Evolutionary conservation across 1,139 yeast species (phyloP).

Genomic region (Hyphopichia fennica): DNA sequence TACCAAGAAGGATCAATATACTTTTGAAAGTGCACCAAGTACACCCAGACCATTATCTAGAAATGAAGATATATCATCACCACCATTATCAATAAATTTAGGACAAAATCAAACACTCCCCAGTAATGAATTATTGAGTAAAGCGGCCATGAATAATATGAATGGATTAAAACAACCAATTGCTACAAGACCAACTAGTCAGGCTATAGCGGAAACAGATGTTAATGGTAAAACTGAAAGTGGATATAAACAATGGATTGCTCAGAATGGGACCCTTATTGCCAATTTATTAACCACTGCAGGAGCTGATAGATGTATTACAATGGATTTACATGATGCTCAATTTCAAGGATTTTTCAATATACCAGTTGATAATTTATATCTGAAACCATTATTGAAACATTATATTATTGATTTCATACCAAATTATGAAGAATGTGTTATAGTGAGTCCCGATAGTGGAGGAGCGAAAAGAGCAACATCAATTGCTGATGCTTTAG

Average conservation of each 20-base stretch:
- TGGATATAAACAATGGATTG: constrained; percentile 92
- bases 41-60: constrained; percentile 50
- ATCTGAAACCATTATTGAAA: constrained; percentile 80
- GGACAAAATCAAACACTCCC: not conserved
- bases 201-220: constrained; percentile 15
- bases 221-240: constrained; percentile 46
- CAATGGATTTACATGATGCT: constrained; percentile 97
- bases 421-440: constrained; percentile 74
- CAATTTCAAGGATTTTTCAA: constrained; percentile 94
- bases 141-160: constrained; percentile 13
- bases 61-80: constrained; percentile 12
- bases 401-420: constrained; percentile 74
- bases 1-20: constrained; percentile 43
- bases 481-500: constrained; percentile 86
- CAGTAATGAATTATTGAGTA: constrained; percentile 12
- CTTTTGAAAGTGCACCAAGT: constrained; percentile 65
- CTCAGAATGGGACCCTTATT: constrained; percentile 90
- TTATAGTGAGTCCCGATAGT: constrained; percentile 92
- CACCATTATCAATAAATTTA: constrained; percentile 9
- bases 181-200: not conserved
- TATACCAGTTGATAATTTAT: constrained; percentile 88
- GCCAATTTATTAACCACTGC: constrained; percentile 89
- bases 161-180: constrained; percentile 5
- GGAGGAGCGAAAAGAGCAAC: constrained; percentile 98
- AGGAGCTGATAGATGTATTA: constrained; percentile 94